These are phyloP conservation scores for Nothophytophthora sp. DNA, from an alignment of 352 stramenopile genomes.

Conservation along the genomic window DNA sequence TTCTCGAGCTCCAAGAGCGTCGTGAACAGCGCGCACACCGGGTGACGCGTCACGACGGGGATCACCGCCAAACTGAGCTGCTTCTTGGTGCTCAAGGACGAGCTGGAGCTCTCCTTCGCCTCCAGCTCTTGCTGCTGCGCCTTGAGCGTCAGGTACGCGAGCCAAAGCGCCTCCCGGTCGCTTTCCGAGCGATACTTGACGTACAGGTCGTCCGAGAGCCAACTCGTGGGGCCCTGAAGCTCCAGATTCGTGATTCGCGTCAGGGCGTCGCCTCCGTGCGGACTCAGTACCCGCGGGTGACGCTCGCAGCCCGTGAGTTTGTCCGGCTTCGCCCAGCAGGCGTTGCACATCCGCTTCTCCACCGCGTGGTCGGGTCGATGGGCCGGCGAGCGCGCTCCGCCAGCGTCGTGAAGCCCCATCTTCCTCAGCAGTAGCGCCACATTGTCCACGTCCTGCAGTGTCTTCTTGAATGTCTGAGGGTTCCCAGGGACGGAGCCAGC, in stretches of 20 bases:
- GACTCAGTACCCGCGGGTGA: slow-evolving; percentile 43
- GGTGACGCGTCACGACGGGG: slow-evolving; percentile 66
- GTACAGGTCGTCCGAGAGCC: slow-evolving; percentile 79
- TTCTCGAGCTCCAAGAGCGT: slow-evolving; percentile 77
- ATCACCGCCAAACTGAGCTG: slow-evolving; percentile 31
- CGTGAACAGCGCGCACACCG: slow-evolving; percentile 58
- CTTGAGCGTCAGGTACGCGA: slow-evolving; percentile 47
- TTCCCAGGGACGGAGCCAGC: slow-evolving; percentile 16
- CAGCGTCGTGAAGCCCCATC: slow-evolving; percentile 57
- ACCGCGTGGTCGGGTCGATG: slow-evolving; percentile 61
- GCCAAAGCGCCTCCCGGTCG: slow-evolving; percentile 69
- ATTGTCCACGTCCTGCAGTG: slow-evolving; percentile 72
- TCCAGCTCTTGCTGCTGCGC: slow-evolving; percentile 31
- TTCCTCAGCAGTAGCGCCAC: slow-evolving; percentile 70
- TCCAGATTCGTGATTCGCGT: slow-evolving; percentile 35
- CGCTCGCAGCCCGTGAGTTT: slow-evolving; percentile 70
- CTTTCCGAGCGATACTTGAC: slow-evolving; percentile 77
- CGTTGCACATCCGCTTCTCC: slow-evolving; percentile 82
- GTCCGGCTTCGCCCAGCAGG: slow-evolving; percentile 66
- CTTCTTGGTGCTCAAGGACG: slow-evolving; percentile 9
- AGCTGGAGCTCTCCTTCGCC: background rate
- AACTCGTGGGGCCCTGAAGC: slow-evolving; percentile 77
- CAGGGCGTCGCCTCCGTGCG: slow-evolving; percentile 26
- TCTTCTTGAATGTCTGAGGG: slow-evolving; percentile 47
- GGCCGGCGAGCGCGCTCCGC: slow-evolving; percentile 23